phyloP scores from a whole-genome alignment of 768 basidiomycete species.

The Kwoniella botswanensis region DNA sequence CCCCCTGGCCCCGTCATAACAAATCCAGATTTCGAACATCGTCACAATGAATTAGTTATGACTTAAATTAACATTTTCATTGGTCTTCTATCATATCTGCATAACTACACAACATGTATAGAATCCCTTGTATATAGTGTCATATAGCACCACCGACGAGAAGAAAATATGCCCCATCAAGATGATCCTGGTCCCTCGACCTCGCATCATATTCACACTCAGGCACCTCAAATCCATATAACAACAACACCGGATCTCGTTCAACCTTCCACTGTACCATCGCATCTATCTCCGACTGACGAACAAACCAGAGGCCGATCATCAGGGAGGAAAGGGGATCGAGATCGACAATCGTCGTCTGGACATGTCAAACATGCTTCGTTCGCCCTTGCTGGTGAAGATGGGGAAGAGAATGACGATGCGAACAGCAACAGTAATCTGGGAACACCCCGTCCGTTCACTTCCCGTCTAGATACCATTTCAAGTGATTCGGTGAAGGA shows the following conservation, averaged over 20 bases:
- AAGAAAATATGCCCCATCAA: constrained; percentile 6
- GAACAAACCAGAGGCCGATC: neutral
- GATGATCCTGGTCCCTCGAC: constrained; percentile 12
- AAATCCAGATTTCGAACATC: too few relatives aligned
- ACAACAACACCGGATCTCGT: constrained; percentile 12
- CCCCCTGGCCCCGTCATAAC: too few relatives aligned
- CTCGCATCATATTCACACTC: neutral
- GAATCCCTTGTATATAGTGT: constrained; percentile 4
- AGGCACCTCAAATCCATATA: constrained; percentile 18
- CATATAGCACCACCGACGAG: too few relatives aligned
- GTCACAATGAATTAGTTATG: too few relatives aligned
- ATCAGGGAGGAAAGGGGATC: neutral
- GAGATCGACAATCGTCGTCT: neutral
- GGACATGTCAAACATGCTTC: constrained; percentile 15
- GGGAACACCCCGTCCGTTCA: neutral
- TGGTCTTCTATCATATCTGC: too few relatives aligned
- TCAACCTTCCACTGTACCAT: neutral
- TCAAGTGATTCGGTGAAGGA: constrained; percentile 1
- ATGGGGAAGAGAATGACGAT: neutral
- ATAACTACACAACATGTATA: too few relatives aligned
- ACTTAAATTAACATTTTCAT: too few relatives aligned
- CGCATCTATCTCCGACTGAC: neutral
- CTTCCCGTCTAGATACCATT: neutral
- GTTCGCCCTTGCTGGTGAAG: constrained; percentile 14
- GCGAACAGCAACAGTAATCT: neutral